These are phyloP conservation scores for Cyberlindnera petersonii DNA, from an alignment of 805 yeast species.

Conservation along the genomic window DNA sequence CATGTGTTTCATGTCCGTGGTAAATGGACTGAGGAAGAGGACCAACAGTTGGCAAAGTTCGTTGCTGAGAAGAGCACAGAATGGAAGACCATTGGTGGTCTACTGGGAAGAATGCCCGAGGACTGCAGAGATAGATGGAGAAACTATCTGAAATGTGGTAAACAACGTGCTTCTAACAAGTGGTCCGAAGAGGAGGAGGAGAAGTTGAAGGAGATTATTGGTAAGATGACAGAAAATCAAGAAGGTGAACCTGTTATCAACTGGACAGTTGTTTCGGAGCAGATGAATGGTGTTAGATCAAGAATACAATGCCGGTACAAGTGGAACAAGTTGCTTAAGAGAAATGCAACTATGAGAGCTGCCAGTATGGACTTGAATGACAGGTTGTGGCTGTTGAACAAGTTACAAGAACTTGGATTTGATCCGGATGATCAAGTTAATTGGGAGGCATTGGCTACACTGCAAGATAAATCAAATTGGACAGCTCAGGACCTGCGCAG, in stretches of 20 bases:
- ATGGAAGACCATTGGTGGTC: conserved; percentile 82
- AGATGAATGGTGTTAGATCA: conserved; percentile 84
- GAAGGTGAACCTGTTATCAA: conserved; percentile 48
- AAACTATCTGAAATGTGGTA: conserved; percentile 90
- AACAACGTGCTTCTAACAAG: conserved; percentile 65
- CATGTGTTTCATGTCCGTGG: conserved; percentile 87
- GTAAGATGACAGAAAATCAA: conserved; percentile 41
- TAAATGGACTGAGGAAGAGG: conserved; percentile 85
- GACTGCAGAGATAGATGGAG: conserved; percentile 97
- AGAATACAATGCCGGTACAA: conserved; percentile 94
- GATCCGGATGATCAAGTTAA: conserved; percentile 42
- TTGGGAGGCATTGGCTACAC: conserved; percentile 51
- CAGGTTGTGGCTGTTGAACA: conserved; percentile 45
- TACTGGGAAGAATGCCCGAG: conserved; percentile 91
- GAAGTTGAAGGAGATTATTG: conserved; percentile 50
- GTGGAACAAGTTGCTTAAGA: conserved; percentile 78
- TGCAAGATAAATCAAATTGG: conserved; percentile 47
- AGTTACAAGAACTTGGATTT: conserved; percentile 41
- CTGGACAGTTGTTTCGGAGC: conserved; percentile 89
- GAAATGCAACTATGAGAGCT: conserved; percentile 47
- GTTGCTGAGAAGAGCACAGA: conserved; percentile 70
- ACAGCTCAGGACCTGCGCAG: conserved; percentile 55
- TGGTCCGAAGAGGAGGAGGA: conserved; percentile 79
- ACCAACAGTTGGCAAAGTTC: conserved; percentile 56
- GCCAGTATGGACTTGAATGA: conserved; percentile 44